These are phyloP conservation scores for Tolypocladium nubicola DNA, from an alignment of 2,329 filamentous ascomycete species.

Conservation along the genomic window DNA sequence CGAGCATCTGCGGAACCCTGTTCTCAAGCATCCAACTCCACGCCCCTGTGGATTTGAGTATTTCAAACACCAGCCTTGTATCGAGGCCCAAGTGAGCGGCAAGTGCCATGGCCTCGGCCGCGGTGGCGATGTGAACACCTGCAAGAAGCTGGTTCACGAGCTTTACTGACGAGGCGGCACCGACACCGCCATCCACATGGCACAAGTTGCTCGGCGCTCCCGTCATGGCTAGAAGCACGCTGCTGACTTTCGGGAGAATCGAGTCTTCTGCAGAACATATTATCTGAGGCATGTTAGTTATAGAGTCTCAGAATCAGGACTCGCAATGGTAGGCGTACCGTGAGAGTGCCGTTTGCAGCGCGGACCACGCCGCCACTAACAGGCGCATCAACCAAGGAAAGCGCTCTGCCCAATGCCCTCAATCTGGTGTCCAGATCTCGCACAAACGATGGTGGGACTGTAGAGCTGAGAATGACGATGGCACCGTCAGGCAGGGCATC, in stretches of 20 bases:
- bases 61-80: conserved; percentile 34
- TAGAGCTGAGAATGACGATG: conserved; percentile 23
- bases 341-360: conserved; percentile 23
- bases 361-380: conserved; percentile 26
- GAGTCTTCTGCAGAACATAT: conserved; percentile 19
- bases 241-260: conserved; percentile 11
- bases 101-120: conserved; percentile 46
- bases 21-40: conserved; percentile 27
- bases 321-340: conserved; percentile 8
- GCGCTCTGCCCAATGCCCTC: conserved; percentile 10
- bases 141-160: conserved; percentile 48
- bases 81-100: conserved; percentile 42
- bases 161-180: conserved; percentile 44
- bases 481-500: conserved; percentile 14
- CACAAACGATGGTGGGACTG: conserved; percentile 21
- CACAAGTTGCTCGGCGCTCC: conserved; percentile 24
- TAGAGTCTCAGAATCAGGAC: not conserved
- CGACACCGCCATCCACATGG: conserved; percentile 38
- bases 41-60: conserved; percentile 28
- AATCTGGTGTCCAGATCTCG: conserved; percentile 10
- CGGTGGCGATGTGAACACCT: conserved; percentile 44
- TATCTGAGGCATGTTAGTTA: conserved; percentile 11
- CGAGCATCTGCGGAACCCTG: conserved; percentile 22
- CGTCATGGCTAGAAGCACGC: conserved; percentile 21
- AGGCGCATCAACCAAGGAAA: conserved; percentile 22